Conservation (phyloP, 176 grass and related monocot genomes). For the Puya raimondii region DNA sequence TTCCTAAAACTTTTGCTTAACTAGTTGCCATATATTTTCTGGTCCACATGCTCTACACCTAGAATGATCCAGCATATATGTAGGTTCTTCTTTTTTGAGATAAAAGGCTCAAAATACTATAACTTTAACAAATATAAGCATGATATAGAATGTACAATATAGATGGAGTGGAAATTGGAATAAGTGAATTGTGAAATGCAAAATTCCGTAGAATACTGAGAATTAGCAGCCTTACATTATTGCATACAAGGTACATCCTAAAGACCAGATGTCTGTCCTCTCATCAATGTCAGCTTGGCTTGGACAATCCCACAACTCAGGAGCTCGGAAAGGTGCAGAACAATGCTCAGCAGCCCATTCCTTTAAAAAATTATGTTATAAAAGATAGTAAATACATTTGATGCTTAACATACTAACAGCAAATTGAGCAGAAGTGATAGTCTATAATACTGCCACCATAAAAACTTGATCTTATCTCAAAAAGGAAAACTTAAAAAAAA, state of each 20-base stretch:
- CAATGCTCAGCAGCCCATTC: slow-evolving; percentile 66
- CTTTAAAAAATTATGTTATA: neutral
- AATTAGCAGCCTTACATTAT: slow-evolving; percentile 60
- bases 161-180: neutral
- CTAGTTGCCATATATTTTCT: no score
- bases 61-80: no score
- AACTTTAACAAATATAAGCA: no score
- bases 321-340: slow-evolving; percentile 86
- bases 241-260: slow-evolving; percentile 87
- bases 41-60: no score
- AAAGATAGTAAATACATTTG: neutral
- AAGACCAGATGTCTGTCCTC: slow-evolving; percentile 93
- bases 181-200: neutral
- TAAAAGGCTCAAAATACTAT: no score
- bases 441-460: no score
- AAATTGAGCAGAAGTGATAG: neutral
- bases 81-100: no score
- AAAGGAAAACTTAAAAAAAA: no score
- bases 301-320: slow-evolving; percentile 93
- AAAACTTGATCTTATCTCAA: no score
- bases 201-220: neutral
- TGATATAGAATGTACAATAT: no score
- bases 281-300: slow-evolving; percentile 80
- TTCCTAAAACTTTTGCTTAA: no score
- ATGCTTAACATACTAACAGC: neutral